Evolutionary conservation across 1,284 basidiomycete species (phyloP), one percentile per base, ranked within the genome.

Genomic region (Mycena citricolor): DNA sequence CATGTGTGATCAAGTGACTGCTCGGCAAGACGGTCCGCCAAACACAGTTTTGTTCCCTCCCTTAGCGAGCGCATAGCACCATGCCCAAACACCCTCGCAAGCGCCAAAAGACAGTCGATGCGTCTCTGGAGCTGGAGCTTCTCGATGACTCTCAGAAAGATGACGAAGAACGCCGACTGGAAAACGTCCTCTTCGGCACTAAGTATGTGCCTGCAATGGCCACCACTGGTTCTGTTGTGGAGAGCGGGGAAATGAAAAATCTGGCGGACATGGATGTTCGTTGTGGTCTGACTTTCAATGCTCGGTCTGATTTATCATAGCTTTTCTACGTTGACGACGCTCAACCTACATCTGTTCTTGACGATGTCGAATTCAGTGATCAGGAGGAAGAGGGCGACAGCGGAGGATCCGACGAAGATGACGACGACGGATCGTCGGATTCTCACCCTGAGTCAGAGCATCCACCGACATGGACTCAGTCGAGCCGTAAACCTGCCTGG

Each of bases 111-210:
- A 38, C 36, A 8, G 23, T 11, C n/a, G n/a, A 42, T 37, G 21
- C 44, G 24, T 40, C 37, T 21, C 21, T 25, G 13, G 32, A 39
- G 6, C n/a, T 11, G 6, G 39, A 35, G 29, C 48, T 46, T 10
- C 6, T 43, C 24, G 73, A 79, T 46, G 77, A 81, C 22, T 64
- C 71, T 2, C 63, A 63, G 52, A 91, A 93, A 62, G 88, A 92
- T 58, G 86, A 93, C 47, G 89, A 92, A 56, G 91, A 95, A 62
- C 70, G 84, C 35, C 73, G 79, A 49, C 75, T 95, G 8, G 91
- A 95, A 66, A 84, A 80, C 58, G 64, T 84, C 51, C 70, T 94
- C 4, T 95, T 95, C 66, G 91, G 90, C 4, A 76, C 71, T 17
- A 71, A 76, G 37, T 81, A 74, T 55, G 64, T 69, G n/a, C 69